Evolutionary conservation across 305 asterid species (phyloP), one percentile per base, ranked within the genome.

Genomic region (Fraxinus latifolia): DNA sequence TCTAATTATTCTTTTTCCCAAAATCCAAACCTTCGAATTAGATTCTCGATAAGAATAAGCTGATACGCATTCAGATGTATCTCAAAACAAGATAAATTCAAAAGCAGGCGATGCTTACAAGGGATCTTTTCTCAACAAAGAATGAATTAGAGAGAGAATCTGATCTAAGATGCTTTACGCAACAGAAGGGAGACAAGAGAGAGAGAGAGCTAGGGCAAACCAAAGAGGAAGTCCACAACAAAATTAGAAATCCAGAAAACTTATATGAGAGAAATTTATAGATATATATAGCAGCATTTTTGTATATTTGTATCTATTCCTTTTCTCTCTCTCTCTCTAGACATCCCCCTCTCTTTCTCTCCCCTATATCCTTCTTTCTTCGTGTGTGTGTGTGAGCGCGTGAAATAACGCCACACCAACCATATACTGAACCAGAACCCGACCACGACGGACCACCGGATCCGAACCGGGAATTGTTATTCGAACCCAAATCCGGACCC

Each of bases 101-200:
- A 44, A n/a, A 79, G 72, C 74, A 60, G 39, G 12, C 44, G n/a
- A 53, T 11, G 80, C 37, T 29, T 44, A 44, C 53, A 81, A 55
- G 0, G 68, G 71, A 60, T 60, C 71, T 60, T 60, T 60, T 21
- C 71, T 21, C 71, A 7, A 60, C 15, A 60, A 60, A 60, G 71
- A 60, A 44, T 8, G 71, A 60, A 60, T 19, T 60, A 21, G 83
- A 74, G 81, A 68, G 36, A 53, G 81, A 80, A 83, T 77, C 82
- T 80, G 87, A 84, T 80, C 80, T 55, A 62, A 77, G 58, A 47
- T 83, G 6, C 77, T 77, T 84, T 70, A 81, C 81, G 83, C 76
- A 76, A 76, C 31, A 14, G 19, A 65, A 37, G 68, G 84, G 31
- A 7, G 34, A 77, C 15, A n/a, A 2, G 25, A 42, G 77, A 55